Evolutionary conservation across 2,329 filamentous ascomycete species (phyloP).

Genomic region (Stagonosporopsis tanaceti): DNA sequence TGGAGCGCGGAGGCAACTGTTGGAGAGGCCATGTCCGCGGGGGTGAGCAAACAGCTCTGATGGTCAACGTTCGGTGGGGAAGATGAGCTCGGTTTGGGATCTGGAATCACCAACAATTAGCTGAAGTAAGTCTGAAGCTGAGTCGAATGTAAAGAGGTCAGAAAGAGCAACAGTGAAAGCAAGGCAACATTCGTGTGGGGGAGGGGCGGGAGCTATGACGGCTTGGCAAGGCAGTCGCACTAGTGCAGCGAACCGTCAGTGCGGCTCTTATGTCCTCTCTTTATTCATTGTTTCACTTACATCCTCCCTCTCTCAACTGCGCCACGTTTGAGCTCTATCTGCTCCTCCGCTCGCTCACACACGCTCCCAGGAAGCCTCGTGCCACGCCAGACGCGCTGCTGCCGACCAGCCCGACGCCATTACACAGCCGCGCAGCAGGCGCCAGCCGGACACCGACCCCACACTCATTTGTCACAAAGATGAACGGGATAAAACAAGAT

Average conservation of each 20-base stretch:
- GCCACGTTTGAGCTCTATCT: neutral
- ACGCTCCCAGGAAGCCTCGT: neutral
- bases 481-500: slow-evolving; percentile 54
- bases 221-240: slow-evolving; percentile 13
- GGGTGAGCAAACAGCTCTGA: slow-evolving; percentile 13
- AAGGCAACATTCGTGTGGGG: slow-evolving; percentile 22
- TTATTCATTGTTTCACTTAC: neutral
- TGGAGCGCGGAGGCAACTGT: slow-evolving; percentile 59
- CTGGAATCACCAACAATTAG: neutral
- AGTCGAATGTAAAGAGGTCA: too few relatives aligned
- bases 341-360: slow-evolving; percentile 3
- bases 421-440: slow-evolving; percentile 10
- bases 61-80: slow-evolving; percentile 2
- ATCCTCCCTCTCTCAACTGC: neutral
- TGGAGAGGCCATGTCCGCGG: slow-evolving; percentile 57
- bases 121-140: neutral
- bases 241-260: slow-evolving; percentile 10
- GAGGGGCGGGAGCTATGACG: slow-evolving; percentile 20
- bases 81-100: neutral
- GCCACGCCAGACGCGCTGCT: neutral
- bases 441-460: slow-evolving; percentile 2
- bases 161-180: neutral
- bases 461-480: slow-evolving; percentile 24
- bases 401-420: neutral
- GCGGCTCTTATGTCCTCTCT: slow-evolving; percentile 8